Evolutionary conservation across 1,284 basidiomycete genomes (phyloP).

Genomic region (Cryptococcus amylolentus): DNA sequence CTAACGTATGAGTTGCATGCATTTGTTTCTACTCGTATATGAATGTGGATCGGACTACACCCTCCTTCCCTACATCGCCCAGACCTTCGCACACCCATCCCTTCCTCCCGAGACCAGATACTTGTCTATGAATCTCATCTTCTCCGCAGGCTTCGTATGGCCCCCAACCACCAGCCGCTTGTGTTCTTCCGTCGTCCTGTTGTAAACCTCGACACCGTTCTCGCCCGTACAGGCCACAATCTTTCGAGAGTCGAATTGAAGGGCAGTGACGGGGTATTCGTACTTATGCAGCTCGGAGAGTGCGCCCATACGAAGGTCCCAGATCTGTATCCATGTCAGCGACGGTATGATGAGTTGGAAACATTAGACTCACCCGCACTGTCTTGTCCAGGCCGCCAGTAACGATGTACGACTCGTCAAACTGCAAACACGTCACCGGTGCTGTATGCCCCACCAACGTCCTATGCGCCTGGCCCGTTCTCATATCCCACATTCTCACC

Average conservation of each 20-base stretch:
- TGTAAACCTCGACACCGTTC: constrained; percentile 91
- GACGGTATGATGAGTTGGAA: background rate
- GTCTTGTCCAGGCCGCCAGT: constrained; percentile 92
- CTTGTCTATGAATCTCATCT: constrained; percentile 90
- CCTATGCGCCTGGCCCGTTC: constrained; percentile 93
- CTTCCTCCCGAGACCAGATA: constrained; percentile 89
- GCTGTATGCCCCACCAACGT: constrained; percentile 90
- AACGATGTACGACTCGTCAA: constrained; percentile 90
- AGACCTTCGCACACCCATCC: constrained; percentile 86
- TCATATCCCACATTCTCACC: constrained; percentile 99
- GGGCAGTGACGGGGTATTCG: constrained; percentile 81
- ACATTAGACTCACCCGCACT: constrained; percentile 62
- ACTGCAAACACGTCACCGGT: constrained; percentile 91
- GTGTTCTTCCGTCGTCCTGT: constrained; percentile 88
- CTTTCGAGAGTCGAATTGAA: constrained; percentile 95
- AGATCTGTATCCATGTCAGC: constrained; percentile 61
- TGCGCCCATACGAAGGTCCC: constrained; percentile 91
- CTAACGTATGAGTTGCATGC: too few relatives aligned
- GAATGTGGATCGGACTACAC: background rate
- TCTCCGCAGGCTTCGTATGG: constrained; percentile 85
- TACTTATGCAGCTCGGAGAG: constrained; percentile 86
- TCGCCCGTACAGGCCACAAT: constrained; percentile 91
- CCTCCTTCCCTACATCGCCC: constrained; percentile 68
- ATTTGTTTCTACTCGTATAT: background rate
- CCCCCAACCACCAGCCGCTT: constrained; percentile 82